Conservation (phyloP, 2,329 filamentous ascomycete species). For the Scedosporium apiospermum region DNA sequence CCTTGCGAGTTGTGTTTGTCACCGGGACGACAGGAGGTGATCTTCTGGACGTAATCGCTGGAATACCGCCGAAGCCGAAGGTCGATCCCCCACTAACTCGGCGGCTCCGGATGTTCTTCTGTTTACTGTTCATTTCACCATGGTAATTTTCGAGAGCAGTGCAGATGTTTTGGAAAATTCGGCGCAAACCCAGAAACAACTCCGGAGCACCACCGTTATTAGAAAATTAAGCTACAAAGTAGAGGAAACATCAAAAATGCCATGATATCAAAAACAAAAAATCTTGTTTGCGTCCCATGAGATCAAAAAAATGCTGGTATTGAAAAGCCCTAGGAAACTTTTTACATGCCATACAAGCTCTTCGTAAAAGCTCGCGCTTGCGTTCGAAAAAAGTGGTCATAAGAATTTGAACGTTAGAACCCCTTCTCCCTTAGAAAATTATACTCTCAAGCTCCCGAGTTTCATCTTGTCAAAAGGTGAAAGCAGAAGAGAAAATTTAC, state of each 20-base stretch:
- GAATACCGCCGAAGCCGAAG: background rate
- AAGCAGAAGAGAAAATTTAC: conserved; percentile 30
- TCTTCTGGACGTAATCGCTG: background rate
- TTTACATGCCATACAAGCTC: background rate
- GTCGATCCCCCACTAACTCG: background rate
- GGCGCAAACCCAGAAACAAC: background rate
- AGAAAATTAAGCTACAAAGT: background rate
- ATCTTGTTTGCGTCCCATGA: background rate
- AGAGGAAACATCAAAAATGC: background rate
- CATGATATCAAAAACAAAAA: background rate
- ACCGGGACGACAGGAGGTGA: background rate
- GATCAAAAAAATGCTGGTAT: conserved; percentile 1
- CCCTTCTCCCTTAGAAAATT: conserved; percentile 2
- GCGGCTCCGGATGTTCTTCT: background rate
- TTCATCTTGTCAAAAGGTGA: conserved; percentile 1
- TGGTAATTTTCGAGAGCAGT: background rate
- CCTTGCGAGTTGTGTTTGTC: background rate
- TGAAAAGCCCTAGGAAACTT: conserved; percentile 2
- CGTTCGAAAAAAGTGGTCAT: background rate
- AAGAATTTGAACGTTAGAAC: conserved; percentile 1
- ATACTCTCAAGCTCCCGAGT: background rate
- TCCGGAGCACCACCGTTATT: background rate
- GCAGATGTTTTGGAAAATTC: background rate
- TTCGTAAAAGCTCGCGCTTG: background rate
- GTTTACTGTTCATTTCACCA: background rate